A percentile compares a stretch with the other conserved stretches of the same genome.
phyloP scores from a whole-genome alignment of 345 rosid species.

The Melastoma malabathricum region DNA sequence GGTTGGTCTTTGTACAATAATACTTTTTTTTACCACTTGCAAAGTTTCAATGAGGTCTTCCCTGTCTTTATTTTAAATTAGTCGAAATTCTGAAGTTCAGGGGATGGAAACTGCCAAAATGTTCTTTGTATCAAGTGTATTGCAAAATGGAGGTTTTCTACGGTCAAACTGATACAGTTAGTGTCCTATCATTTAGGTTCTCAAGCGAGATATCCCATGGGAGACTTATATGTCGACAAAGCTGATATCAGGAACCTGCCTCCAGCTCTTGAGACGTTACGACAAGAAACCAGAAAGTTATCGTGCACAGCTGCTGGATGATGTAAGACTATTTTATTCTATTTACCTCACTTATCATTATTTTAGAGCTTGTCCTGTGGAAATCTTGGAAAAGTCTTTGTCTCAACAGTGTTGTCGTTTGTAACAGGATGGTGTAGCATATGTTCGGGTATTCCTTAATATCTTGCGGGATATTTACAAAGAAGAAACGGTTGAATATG shows the following conservation, averaged over 20 bases:
- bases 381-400: no score
- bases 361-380: constrained; percentile 6
- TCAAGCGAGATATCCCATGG: constrained; percentile 97
- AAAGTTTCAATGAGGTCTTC: background rate
- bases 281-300: constrained; percentile 68
- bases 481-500: constrained; percentile 97
- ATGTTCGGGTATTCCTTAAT: constrained; percentile 70
- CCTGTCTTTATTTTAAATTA: background rate
- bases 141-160: constrained; percentile 7
- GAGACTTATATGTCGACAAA: constrained; percentile 93
- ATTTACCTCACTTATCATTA: constrained; percentile 3
- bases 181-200: constrained; percentile 33
- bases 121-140: background rate
- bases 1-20: constrained; percentile 29
- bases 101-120: no score
- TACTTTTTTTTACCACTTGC: background rate
- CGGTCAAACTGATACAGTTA: background rate
- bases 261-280: constrained; percentile 77
- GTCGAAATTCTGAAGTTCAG: no score
- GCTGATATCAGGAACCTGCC: constrained; percentile 72
- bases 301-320: constrained; percentile 78
- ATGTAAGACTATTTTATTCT: constrained; percentile 29
- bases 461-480: constrained; percentile 77
- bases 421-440: constrained; percentile 90
- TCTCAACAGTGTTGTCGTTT: no score